Evolutionary conservation across 352 stramenopile genomes (phyloP).

Genomic region (Globisporangium echinulatum): DNA sequence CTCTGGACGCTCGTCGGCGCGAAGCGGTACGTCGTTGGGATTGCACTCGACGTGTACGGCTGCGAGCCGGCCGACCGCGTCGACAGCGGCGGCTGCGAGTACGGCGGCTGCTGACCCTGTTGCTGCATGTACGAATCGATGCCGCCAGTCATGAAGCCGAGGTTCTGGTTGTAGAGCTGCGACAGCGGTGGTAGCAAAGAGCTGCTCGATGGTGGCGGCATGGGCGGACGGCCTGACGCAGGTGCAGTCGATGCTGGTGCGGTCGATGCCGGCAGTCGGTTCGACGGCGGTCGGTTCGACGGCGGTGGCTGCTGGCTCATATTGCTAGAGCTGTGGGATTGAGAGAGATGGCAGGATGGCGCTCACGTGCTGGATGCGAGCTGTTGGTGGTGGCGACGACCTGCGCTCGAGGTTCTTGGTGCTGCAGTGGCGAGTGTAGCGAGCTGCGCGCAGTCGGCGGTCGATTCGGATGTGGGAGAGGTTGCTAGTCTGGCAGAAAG

Average conservation of each 20-base stretch:
- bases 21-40: slow-evolving; percentile 60
- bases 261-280: not conserved
- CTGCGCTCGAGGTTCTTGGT: not conserved
- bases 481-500: not conserved
- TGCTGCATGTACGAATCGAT: slow-evolving; percentile 7
- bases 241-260: not conserved
- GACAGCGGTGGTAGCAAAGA: slow-evolving; percentile 6
- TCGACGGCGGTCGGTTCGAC: not conserved
- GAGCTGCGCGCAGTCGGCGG: not conserved
- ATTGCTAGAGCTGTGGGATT: not conserved
- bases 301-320: not conserved
- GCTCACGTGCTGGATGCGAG: not conserved
- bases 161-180: slow-evolving; percentile 9
- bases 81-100: slow-evolving; percentile 45
- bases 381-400: not conserved
- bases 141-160: slow-evolving; percentile 4
- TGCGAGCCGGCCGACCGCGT: slow-evolving; percentile 73
- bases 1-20: slow-evolving; percentile 50
- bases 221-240: not conserved
- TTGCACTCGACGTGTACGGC: slow-evolving; percentile 71
- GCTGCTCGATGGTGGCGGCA: slow-evolving; percentile 2
- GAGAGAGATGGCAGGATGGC: no score
- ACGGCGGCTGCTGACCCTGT: not conserved
- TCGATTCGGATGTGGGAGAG: not conserved
- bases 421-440: not conserved